phyloP scores from a whole-genome alignment of 2,329 filamentous ascomycete species.

The Mycocentrospora acerina region DNA sequence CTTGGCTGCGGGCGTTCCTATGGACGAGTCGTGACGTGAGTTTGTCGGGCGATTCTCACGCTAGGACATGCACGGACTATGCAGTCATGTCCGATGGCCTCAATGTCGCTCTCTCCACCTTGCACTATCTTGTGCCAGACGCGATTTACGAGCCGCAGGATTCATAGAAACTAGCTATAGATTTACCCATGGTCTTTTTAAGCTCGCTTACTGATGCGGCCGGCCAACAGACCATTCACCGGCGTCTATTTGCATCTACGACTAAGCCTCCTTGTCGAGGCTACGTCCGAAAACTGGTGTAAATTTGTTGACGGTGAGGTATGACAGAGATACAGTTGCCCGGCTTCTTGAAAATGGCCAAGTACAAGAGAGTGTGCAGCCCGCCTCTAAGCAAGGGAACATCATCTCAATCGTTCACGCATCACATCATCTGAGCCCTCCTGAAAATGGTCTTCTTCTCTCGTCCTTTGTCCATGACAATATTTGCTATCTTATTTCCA shows the following conservation, averaged over 20 bases:
- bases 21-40: conserved; percentile 10
- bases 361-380: conserved; percentile 24
- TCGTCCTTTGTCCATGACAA: conserved; percentile 26
- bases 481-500: conserved; percentile 27
- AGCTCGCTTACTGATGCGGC: conserved; percentile 3
- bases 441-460: conserved; percentile 8
- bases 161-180: not conserved
- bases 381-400: conserved; percentile 2
- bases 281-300: not conserved
- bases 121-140: too few relatives aligned
- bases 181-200: too few relatives aligned
- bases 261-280: not conserved
- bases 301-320: too few relatives aligned
- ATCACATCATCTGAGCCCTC: too few relatives aligned
- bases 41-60: not conserved
- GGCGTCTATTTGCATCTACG: not conserved
- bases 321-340: not conserved
- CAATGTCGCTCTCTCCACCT: too few relatives aligned
- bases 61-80: too few relatives aligned
- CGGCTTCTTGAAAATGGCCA: conserved; percentile 1
- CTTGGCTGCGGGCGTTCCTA: not conserved
- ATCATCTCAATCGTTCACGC: conserved; percentile 2
- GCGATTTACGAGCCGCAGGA: conserved; percentile 10
- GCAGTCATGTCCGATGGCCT: conserved; percentile 1
- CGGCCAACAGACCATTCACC: not conserved